These are phyloP conservation scores for Globisporangium yorkense DNA, from an alignment of 352 stramenopile species.

Conservation along the genomic window DNA sequence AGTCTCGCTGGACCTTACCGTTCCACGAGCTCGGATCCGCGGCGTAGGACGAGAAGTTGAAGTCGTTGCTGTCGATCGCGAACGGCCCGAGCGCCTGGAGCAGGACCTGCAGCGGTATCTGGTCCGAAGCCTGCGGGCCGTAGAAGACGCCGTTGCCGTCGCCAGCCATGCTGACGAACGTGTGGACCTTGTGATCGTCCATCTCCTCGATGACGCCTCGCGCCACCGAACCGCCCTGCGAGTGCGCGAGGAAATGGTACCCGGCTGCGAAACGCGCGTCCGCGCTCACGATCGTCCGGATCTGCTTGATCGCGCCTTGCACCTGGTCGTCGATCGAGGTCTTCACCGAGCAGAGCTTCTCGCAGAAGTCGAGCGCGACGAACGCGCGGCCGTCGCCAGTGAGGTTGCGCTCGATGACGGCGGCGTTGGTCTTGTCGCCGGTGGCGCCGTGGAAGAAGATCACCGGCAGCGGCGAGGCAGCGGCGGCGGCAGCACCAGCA, in stretches of 20 bases:
- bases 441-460: constrained; percentile 48
- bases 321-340: constrained; percentile 25
- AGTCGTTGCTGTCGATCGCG: too few species aligned
- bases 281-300: constrained; percentile 18
- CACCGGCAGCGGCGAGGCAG: constrained; percentile 11
- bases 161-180: constrained; percentile 39
- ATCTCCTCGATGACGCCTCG: constrained; percentile 45
- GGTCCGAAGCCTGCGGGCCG: constrained; percentile 27
- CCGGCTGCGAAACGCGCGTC: constrained; percentile 20
- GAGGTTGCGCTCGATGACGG: constrained; percentile 26
- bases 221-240: constrained; percentile 35
- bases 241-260: constrained; percentile 47
- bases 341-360: constrained; percentile 22
- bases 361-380: constrained; percentile 33
- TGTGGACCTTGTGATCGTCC: constrained; percentile 48
- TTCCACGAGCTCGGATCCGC: constrained; percentile 7
- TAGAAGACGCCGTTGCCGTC: constrained; percentile 44
- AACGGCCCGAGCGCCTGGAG: constrained; percentile 16
- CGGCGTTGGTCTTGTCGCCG: constrained; percentile 13
- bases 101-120: constrained; percentile 10
- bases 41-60: constrained; percentile 7
- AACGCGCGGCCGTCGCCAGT: constrained; percentile 24
- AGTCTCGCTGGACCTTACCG: constrained; percentile 30
- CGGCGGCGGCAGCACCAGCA: too few species aligned
- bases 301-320: constrained; percentile 28